phyloP scores from a whole-genome alignment of 2,329 filamentous ascomycete genomes.

The Ophiostoma sp. region DNA sequence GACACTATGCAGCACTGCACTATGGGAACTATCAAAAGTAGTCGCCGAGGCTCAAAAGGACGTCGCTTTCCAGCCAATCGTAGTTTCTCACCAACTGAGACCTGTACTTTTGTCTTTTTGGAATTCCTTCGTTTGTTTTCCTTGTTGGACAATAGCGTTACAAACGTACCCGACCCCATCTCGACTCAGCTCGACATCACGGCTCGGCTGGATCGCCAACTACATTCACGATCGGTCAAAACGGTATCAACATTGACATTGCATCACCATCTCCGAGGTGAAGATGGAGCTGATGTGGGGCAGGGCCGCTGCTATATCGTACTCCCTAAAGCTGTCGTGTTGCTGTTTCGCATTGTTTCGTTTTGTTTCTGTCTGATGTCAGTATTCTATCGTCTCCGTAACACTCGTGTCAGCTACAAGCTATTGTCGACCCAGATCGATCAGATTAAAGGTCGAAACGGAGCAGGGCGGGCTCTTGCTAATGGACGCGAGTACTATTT shows the following conservation, averaged over 20 bases:
- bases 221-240: background rate
- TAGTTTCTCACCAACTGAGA: background rate
- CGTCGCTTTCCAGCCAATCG: constrained; percentile 3
- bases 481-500: background rate
- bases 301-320: background rate
- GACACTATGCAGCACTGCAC: background rate
- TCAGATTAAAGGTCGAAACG: background rate
- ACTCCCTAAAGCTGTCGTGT: background rate
- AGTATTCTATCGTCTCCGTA: background rate
- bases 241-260: constrained; percentile 2
- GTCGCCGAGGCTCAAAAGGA: background rate
- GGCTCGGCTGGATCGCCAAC: background rate
- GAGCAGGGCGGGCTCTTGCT: background rate
- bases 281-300: background rate
- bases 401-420: no score
- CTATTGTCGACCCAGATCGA: background rate
- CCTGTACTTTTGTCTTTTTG: background rate
- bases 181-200: background rate
- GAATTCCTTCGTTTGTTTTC: background rate
- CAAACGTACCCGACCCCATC: background rate
- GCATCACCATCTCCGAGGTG: background rate
- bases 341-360: constrained; percentile 1
- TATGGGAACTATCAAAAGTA: background rate
- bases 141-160: background rate
- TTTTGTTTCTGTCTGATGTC: constrained; percentile 5